Evolutionary conservation across 2,329 filamentous ascomycete species (phyloP).

Genomic region (Laburnicola sp.): DNA sequence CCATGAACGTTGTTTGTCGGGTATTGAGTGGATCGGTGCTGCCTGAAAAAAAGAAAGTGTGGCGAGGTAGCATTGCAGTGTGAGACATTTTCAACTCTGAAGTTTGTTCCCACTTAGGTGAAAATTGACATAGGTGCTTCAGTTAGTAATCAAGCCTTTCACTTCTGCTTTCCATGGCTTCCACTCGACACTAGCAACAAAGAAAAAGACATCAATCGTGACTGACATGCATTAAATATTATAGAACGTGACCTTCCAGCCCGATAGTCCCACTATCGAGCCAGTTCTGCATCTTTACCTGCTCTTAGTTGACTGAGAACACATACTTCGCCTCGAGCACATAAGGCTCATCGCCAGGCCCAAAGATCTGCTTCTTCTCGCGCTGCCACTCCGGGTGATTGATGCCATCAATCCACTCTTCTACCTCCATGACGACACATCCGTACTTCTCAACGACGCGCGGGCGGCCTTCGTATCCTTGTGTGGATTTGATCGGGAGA

Average conservation of each 20-base stretch:
- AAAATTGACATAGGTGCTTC: too few species aligned
- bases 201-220: not conserved
- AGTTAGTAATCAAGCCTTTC: too few species aligned
- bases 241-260: not conserved
- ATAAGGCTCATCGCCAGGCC: conserved; percentile 49
- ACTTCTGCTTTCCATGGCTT: too few species aligned
- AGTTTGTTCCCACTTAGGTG: too few species aligned
- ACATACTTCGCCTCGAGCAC: conserved; percentile 51
- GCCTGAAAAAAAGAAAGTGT: too few species aligned
- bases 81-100: too few species aligned
- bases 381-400: conserved; percentile 89
- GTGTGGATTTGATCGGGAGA: conserved; percentile 68
- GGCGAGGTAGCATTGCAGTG: too few species aligned
- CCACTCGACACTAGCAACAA: too few species aligned
- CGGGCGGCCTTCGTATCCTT: conserved; percentile 65
- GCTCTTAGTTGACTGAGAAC: conserved; percentile 43
- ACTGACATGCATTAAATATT: not conserved
- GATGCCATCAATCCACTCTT: conserved; percentile 93
- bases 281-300: not conserved
- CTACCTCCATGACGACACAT: conserved; percentile 86
- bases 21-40: too few species aligned
- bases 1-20: too few species aligned
- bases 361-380: conserved; percentile 55
- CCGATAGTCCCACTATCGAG: conserved; percentile 5
- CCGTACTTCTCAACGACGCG: conserved; percentile 73